Base-by-base conservation (phyloP, 2,329 filamentous ascomycete genomes). In the Fusarium oligoseptatum region DNA sequence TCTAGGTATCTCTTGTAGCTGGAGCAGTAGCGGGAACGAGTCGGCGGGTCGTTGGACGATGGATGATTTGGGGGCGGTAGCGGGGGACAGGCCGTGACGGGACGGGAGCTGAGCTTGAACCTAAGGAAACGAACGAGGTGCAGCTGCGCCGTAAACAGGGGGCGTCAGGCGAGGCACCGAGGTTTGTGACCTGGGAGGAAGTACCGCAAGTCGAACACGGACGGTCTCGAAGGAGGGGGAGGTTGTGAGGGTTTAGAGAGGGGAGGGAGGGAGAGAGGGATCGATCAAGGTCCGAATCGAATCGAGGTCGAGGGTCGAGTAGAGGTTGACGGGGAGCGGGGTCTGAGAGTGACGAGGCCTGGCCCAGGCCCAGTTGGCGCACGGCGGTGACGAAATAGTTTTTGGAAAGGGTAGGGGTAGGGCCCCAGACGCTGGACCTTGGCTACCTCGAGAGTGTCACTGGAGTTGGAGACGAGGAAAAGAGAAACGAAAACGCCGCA, bases 381-480 rank as follows among this genome's bases (percentile, higher is more conserved):
- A 70, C 76, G 61, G 76, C 72, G 77, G 77, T 78, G 77, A 78
- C 77, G 77, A 77, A 78, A 79, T 77, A 61, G 50, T 24, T 70
- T 66, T 73, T 70, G 72, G 61, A 64, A 68, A 45, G 17, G 66
- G 72, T 66, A 70, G 68, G 63, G 70, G 69, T 34, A n/a, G 50
- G 62, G 67, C 64, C 63, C 58, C 37, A 63, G 57, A 29, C 24
- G 48, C 39, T 36, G 48, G 29, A 24, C 20, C 36, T 48, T 60
- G 71, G 39, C 39, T 32, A 12, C 32, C 32, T 12, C 29, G 20
- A 14, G 41, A 20, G 50, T 29, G 24, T 60, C 22, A 39, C 36
- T 41, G 15, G 36, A 29, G n/a, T 43, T 27, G 56, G 37, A 43
- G 37, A 32, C 22, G 24, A 27, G 32, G 43, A 37, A 52, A 41